Evolutionary conservation across 75 land plant genomes (phyloP), one percentile per base, ranked within the genome.

Genomic region (Pinus albicaulis): DNA sequence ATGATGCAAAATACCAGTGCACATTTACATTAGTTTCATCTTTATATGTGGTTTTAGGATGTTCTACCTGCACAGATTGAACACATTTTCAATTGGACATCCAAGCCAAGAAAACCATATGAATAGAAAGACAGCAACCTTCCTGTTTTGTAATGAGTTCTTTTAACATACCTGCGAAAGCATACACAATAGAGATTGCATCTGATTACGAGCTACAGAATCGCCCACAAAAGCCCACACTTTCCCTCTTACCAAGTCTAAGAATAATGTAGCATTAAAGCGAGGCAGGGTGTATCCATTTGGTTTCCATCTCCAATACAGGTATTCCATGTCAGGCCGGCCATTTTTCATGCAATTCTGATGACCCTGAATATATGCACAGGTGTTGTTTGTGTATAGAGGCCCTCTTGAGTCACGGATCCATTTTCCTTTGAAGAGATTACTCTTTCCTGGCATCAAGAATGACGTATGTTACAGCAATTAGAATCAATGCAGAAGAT

Each of bases 271-370:
- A 14, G 89, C 75, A 72, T 87, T 70, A 62, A 87, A 81, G 15
- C 48, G 48, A 2, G 86, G 80, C 17, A 87, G 62, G 0, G 60
- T 77, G 65, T 87, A 81, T 3, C 76, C 80, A 38, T 76, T 60
- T 44, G 89, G 89, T 66, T 87, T 87, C 89, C 89, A 87, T 60
- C 76, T 84, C 89, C 86, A 84, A 23, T 80, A 74, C 62, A 87
- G 4, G 71, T 62, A 84, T 55, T 74, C 86, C 19, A 16, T 57
- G 63, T 84, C 80, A 1, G 86, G 86, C 7, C 82, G 76, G 13
- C 89, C 89, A 72, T 79, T 74, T 80, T 77, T 83, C 65, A 83
- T 56, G 80, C 88, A 86, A 75, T 86, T 82, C 65, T 86, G 88
- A 25, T 82, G 80, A 11, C 64, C 70, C 19, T 77, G 86, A 58